Evolutionary conservation across 1,284 basidiomycete genomes (phyloP).

Genomic region (Fistulinella staudtii): DNA sequence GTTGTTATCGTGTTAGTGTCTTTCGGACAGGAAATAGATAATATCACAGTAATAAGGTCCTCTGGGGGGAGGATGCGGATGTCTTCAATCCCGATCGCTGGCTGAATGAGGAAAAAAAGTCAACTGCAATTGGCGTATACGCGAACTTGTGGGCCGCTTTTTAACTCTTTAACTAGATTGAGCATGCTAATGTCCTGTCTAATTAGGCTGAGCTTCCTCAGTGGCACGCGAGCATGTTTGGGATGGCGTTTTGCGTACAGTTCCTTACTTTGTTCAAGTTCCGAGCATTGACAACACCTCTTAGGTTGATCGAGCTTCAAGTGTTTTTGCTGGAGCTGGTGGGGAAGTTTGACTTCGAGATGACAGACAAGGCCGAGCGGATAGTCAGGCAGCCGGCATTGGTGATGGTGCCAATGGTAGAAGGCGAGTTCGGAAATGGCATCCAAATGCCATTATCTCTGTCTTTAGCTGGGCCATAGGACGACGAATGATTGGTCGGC

Average conservation of each 20-base stretch:
- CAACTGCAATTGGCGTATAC: conserved; percentile 42
- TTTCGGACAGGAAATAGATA: background rate
- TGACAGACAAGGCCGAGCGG: conserved; percentile 35
- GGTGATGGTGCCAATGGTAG: background rate
- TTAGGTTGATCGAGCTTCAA: conserved; percentile 40
- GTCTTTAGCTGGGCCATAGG: background rate
- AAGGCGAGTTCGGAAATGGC: background rate
- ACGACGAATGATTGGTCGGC: too few relatives aligned
- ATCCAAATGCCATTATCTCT: background rate
- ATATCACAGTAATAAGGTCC: conserved; percentile 33
- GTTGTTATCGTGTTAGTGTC: background rate
- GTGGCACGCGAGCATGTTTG: conserved; percentile 40
- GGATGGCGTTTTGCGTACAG: conserved; percentile 44
- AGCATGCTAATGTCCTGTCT: background rate
- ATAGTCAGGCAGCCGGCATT: conserved; percentile 31
- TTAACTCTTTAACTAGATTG: too few relatives aligned
- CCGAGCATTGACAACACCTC: background rate
- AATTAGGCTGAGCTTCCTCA: conserved; percentile 40
- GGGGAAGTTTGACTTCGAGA: conserved; percentile 45
- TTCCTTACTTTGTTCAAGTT: background rate
- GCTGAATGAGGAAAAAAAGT: conserved; percentile 37
- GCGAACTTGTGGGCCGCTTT: conserved; percentile 41
- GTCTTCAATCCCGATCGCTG: conserved; percentile 50
- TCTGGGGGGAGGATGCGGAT: conserved; percentile 50
- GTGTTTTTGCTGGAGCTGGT: conserved; percentile 46